Evolutionary conservation across 192 early-diverging fungal genomes (phyloP).

Genomic region (Martensiomyces pterosporus): DNA sequence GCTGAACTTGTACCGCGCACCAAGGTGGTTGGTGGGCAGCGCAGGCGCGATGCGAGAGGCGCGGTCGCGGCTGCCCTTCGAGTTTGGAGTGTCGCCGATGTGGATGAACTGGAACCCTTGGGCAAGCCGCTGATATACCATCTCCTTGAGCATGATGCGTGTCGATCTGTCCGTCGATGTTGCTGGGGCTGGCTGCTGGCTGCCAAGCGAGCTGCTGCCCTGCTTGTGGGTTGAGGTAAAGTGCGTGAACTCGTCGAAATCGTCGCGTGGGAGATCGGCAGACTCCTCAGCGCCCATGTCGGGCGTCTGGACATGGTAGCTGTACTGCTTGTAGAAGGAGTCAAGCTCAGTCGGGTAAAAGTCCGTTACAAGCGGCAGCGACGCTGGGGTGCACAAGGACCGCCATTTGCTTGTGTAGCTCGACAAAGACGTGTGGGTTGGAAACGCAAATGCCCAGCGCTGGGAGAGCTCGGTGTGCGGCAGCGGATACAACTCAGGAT

Average conservation of each 20-base stretch:
- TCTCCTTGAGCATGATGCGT: conserved; percentile 68
- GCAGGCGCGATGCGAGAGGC: not conserved
- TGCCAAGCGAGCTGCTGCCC: not conserved
- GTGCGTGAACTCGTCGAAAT: conserved; percentile 29
- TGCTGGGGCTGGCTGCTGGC: not conserved
- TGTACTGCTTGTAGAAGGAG: conserved; percentile 70
- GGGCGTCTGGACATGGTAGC: conserved; percentile 34
- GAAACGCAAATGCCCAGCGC: conserved; percentile 90
- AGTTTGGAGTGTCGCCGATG: conserved; percentile 6
- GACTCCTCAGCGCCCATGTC: conserved; percentile 14
- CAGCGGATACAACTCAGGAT: conserved; percentile 55
- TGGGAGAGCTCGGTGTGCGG: conserved; percentile 62
- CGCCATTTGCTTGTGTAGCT: conserved; percentile 77
- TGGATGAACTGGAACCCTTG: conserved; percentile 92
- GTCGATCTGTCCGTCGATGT: conserved; percentile 27
- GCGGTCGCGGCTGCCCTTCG: conserved; percentile 1
- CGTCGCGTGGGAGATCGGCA: conserved; percentile 7
- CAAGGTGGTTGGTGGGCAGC: not conserved
- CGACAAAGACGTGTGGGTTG: conserved; percentile 53
- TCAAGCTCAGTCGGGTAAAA: conserved; percentile 66
- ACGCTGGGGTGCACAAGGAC: conserved; percentile 88
- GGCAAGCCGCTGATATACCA: conserved; percentile 82
- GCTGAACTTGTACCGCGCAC: conserved; percentile 6
- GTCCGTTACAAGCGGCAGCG: conserved; percentile 88
- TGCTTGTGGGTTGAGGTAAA: conserved; percentile 13